Percentiles rank a stretch among this genome's conserved stretches.
phyloP scores from a whole-genome alignment of 78 protist species.

The Monosiga brevicollis region DNA sequence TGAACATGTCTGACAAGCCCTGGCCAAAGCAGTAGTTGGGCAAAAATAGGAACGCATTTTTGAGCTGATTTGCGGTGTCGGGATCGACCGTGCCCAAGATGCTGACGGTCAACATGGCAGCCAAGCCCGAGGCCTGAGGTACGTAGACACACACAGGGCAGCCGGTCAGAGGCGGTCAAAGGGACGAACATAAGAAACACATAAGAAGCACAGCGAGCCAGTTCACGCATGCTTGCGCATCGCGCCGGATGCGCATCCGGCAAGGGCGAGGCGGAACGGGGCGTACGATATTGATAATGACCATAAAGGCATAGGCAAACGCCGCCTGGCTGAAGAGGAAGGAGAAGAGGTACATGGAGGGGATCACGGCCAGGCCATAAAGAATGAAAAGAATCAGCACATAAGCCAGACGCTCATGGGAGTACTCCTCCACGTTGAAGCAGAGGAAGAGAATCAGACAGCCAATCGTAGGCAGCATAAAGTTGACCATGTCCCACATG shows the following conservation, averaged over 20 bases:
- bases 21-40: constrained; percentile 12
- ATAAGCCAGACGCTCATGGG: background rate
- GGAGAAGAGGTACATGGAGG: constrained; percentile 19
- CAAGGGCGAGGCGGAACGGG: no score
- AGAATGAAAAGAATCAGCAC: background rate
- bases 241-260: background rate
- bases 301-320: background rate
- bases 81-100: background rate
- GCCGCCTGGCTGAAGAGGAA: constrained; percentile 8
- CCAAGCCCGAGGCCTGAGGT: constrained; percentile 9
- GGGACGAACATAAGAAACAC: background rate
- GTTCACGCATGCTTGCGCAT: no score
- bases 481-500: constrained; percentile 31
- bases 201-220: no score
- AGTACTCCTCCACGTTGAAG: background rate
- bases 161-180: no score
- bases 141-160: no score
- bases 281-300: background rate
- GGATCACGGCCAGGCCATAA: constrained; percentile 12
- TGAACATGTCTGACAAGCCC: background rate
- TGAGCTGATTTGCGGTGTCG: background rate
- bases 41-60: background rate
- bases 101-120: background rate
- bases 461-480: background rate
- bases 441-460: background rate